These are phyloP conservation scores for Colletotrichum lupini DNA, from an alignment of 2,329 filamentous ascomycete genomes.

Conservation along the genomic window DNA sequence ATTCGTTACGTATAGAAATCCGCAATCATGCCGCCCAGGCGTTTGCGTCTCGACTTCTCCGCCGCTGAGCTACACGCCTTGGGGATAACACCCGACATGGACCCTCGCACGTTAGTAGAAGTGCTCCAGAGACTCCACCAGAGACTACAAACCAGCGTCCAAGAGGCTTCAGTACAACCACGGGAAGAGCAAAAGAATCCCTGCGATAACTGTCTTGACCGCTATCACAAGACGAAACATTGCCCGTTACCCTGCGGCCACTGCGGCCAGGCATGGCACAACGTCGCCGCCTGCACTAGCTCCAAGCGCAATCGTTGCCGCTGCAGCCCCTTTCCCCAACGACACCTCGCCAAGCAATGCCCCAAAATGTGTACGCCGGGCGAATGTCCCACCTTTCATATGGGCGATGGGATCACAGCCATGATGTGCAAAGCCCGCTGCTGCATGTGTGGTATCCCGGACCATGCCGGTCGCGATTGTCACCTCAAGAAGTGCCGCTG, in stretches of 20 bases:
- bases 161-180: no score
- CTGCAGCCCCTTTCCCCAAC: constrained; percentile 51
- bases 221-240: constrained; percentile 38
- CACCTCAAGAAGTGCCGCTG: constrained; percentile 48
- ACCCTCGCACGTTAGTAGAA: neutral
- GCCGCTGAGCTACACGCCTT: neutral
- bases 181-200: neutral
- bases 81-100: neutral
- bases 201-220: constrained; percentile 43
- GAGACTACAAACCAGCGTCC: no score
- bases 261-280: constrained; percentile 46
- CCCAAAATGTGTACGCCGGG: constrained; percentile 45
- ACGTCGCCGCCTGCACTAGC: constrained; percentile 43
- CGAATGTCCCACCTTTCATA: constrained; percentile 41
- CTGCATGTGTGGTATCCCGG: constrained; percentile 54
- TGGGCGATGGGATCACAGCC: constrained; percentile 44
- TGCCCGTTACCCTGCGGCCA: constrained; percentile 47
- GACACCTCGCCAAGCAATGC: constrained; percentile 47
- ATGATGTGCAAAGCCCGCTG: constrained; percentile 51
- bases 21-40: neutral
- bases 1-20: neutral
- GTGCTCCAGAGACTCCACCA: neutral
- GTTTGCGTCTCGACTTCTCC: neutral
- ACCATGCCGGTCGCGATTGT: constrained; percentile 50
- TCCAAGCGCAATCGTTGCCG: constrained; percentile 50